Conservation (phyloP, 2,329 filamentous ascomycete genomes). For the Aspergillus puulaauensis region DNA sequence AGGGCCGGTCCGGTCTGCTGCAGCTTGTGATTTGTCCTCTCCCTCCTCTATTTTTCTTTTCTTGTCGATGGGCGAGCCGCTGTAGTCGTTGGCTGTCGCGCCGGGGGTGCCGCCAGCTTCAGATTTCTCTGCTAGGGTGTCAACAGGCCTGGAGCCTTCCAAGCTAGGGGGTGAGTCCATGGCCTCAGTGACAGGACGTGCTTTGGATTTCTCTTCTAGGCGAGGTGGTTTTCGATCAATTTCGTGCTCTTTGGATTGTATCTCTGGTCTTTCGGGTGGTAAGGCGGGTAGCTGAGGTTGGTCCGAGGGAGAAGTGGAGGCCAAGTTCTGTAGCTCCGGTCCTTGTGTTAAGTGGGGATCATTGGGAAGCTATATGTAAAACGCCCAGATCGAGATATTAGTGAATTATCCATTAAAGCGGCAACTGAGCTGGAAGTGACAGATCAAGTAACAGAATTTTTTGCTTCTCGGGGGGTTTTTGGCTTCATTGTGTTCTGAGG, state of each 20-base stretch:
- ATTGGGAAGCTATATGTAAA: constrained; percentile 6
- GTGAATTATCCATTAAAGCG: not conserved
- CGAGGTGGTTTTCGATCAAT: not conserved
- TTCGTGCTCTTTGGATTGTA: not conserved
- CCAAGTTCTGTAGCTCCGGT: constrained; percentile 2
- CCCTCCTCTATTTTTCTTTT: constrained; percentile 32
- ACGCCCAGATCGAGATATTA: not conserved
- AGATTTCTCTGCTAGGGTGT: not conserved
- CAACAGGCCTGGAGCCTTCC: not conserved
- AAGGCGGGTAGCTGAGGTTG: constrained; percentile 1
- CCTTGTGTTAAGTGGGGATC: constrained; percentile 2
- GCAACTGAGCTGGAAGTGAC: not conserved
- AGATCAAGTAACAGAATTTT: not conserved
- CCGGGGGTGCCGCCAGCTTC: not conserved
- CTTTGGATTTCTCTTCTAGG: not conserved
- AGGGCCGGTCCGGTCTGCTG: constrained; percentile 29
- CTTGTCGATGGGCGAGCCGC: constrained; percentile 21
- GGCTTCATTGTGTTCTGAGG: not conserved
- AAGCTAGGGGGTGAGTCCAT: constrained; percentile 2
- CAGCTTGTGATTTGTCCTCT: constrained; percentile 21
- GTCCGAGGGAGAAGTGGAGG: not conserved
- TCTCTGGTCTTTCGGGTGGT: not conserved
- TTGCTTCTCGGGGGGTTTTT: not conserved
- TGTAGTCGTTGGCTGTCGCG: not conserved
- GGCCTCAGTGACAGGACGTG: not conserved